A percentile compares a stretch with the other conserved stretches of the same genome.
Conservation (phyloP, 2,329 filamentous ascomycete species). For the Ceratocystis albifundus region DNA sequence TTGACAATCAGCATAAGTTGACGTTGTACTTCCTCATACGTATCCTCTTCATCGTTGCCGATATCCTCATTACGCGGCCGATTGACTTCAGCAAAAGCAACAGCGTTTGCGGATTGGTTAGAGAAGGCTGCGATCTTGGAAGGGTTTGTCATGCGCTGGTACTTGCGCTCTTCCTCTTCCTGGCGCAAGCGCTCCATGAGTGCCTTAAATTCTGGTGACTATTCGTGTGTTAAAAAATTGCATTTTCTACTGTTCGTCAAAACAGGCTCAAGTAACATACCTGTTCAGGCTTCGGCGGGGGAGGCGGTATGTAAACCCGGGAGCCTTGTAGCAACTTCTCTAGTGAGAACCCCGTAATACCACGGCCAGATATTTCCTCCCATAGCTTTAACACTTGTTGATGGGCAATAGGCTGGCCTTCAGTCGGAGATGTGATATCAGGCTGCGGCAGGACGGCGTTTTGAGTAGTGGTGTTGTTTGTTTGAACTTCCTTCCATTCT, state of each 20-base stretch:
- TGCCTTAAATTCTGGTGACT: constrained; percentile 73
- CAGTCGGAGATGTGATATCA: constrained; percentile 27
- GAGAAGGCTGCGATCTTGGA: constrained; percentile 46
- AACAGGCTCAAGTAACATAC: constrained; percentile 38
- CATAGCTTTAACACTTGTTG: constrained; percentile 54
- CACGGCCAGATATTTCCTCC: constrained; percentile 36
- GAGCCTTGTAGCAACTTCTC: constrained; percentile 62
- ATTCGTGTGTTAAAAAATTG: constrained; percentile 20
- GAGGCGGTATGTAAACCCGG: constrained; percentile 64
- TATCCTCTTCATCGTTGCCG: constrained; percentile 43
- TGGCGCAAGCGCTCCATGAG: constrained; percentile 76
- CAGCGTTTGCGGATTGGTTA: constrained; percentile 46
- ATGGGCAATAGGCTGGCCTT: constrained; percentile 62
- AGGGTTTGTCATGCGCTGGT: constrained; percentile 67
- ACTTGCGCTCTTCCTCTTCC: constrained; percentile 70
- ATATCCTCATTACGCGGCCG: constrained; percentile 37
- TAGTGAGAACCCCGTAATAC: constrained; percentile 39
- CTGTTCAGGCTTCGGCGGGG: constrained; percentile 63
- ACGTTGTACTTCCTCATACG: constrained; percentile 64
- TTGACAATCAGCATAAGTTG: constrained; percentile 80
- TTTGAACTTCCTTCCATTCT: background rate
- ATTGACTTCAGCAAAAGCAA: constrained; percentile 46
- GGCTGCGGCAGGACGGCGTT: background rate
- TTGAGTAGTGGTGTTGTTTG: constrained; percentile 11
- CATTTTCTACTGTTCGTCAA: background rate